phyloP scores from a whole-genome alignment of 306 rosid genomes.

The Lotus japonicus region DNA sequence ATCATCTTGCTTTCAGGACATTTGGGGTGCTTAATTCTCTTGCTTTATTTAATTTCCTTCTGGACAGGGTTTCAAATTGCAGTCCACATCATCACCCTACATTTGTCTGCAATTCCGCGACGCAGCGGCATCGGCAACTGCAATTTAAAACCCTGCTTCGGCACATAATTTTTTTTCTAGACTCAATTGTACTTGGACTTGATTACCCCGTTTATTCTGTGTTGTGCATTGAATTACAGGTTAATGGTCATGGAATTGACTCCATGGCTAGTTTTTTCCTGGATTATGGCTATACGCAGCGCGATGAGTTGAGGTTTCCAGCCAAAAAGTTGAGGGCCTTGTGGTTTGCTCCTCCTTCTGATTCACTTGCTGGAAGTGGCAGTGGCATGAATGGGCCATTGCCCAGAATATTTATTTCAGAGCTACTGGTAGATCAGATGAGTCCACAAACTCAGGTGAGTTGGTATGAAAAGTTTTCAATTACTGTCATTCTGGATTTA shows the following conservation, averaged over 20 bases:
- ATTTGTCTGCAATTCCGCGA: no score
- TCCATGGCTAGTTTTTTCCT: constrained; percentile 69
- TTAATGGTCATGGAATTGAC: constrained; percentile 82
- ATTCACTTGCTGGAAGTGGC: constrained; percentile 29
- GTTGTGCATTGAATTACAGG: constrained; percentile 35
- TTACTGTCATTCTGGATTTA: constrained; percentile 1
- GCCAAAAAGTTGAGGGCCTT: constrained; percentile 79
- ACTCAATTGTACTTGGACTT: not conserved
- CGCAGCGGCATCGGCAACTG: no score
- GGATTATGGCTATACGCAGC: constrained; percentile 70
- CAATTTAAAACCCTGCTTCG: no score
- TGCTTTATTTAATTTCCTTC: not conserved
- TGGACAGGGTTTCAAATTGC: no score
- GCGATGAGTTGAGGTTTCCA: constrained; percentile 73
- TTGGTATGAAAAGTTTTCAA: not conserved
- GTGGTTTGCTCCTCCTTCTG: constrained; percentile 88
- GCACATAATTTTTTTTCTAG: not conserved
- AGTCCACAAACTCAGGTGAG: constrained; percentile 76
- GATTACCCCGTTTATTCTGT: not conserved
- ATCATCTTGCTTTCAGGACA: constrained; percentile 93
- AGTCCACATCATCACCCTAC: no score
- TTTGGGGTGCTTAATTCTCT: constrained; percentile 75
- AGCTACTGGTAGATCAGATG: constrained; percentile 86
- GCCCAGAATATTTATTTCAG: constrained; percentile 87
- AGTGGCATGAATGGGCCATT: constrained; percentile 66